These are phyloP conservation scores for Juglanconis oblonga DNA, from an alignment of 2,329 filamentous ascomycete genomes.

Conservation along the genomic window DNA sequence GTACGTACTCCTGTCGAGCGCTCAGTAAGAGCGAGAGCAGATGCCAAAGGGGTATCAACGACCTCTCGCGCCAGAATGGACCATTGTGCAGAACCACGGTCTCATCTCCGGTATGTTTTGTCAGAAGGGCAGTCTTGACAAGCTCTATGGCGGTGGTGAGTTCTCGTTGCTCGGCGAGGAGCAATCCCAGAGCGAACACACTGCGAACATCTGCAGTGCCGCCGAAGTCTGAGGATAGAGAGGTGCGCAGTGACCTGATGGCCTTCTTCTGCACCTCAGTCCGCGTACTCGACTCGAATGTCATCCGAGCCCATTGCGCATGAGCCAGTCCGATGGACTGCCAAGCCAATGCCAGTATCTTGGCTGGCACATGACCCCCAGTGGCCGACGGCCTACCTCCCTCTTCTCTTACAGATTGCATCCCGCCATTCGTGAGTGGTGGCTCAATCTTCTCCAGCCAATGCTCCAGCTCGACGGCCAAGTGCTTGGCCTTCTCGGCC, in stretches of 20 bases:
- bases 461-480: constrained; percentile 69
- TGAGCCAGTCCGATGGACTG: constrained; percentile 82
- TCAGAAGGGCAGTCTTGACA: constrained; percentile 71
- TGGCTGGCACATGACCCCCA: constrained; percentile 48
- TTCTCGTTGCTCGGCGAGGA: constrained; percentile 86
- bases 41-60: constrained; percentile 83
- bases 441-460: constrained; percentile 64
- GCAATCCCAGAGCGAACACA: constrained; percentile 75
- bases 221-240: constrained; percentile 64
- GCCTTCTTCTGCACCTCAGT: constrained; percentile 75
- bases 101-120: constrained; percentile 47
- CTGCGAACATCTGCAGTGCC: constrained; percentile 69
- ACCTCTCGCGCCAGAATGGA: constrained; percentile 60
- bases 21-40: constrained; percentile 82
- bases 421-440: constrained; percentile 24
- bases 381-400: constrained; percentile 18
- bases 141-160: constrained; percentile 77
- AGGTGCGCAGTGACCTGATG: constrained; percentile 70
- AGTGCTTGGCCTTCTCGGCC: constrained; percentile 72
- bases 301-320: constrained; percentile 82
- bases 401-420: constrained; percentile 20
- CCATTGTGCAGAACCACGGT: constrained; percentile 44
- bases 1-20: constrained; percentile 78
- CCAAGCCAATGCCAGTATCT: constrained; percentile 68
- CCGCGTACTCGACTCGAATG: constrained; percentile 70